These are phyloP conservation scores for Suillus alpinus DNA, from an alignment of 768 basidiomycete species.

Conservation along the genomic window DNA sequence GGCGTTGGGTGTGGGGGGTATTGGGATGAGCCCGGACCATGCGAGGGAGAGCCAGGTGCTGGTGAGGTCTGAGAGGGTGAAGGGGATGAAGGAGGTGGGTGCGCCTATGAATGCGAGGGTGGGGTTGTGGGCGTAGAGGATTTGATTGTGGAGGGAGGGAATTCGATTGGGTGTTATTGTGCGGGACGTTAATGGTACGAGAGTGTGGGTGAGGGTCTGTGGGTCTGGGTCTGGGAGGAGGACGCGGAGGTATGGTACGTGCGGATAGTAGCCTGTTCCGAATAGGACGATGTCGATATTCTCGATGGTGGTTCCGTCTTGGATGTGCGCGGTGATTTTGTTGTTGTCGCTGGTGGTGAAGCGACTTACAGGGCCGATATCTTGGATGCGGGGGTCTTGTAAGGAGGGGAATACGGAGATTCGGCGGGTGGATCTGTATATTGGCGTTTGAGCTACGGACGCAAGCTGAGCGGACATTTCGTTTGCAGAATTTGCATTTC, in stretches of 20 bases:
- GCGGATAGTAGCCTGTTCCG: slow-evolving; percentile 47
- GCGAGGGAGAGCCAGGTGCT: slow-evolving; percentile 48
- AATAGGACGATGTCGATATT: slow-evolving; percentile 43
- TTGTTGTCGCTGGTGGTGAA: slow-evolving; percentile 22
- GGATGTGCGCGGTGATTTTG: slow-evolving; percentile 35
- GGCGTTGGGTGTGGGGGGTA: slow-evolving; percentile 33
- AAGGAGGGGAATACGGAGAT: slow-evolving; percentile 42
- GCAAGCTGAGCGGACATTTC: slow-evolving; percentile 49
- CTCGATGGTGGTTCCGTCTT: slow-evolving; percentile 36
- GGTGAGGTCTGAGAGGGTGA: slow-evolving; percentile 46
- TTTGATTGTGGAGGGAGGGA: slow-evolving; percentile 42
- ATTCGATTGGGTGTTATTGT: slow-evolving; percentile 35
- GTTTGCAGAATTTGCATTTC: slow-evolving; percentile 52
- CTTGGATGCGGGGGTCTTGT: slow-evolving; percentile 40
- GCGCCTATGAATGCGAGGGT: slow-evolving; percentile 46
- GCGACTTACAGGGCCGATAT: slow-evolving; percentile 39
- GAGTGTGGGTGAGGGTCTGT: not conserved
- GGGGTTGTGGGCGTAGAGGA: slow-evolving; percentile 46
- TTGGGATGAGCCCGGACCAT: slow-evolving; percentile 32
- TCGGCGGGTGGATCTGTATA: slow-evolving; percentile 47
- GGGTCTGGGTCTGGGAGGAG: slow-evolving; percentile 1
- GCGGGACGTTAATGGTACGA: slow-evolving; percentile 29
- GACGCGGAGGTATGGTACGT: slow-evolving; percentile 41
- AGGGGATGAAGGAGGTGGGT: slow-evolving; percentile 44
- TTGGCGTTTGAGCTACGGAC: slow-evolving; percentile 35